phyloP scores from a whole-genome alignment of 306 rosid species.

The Sophora flavescens region DNA sequence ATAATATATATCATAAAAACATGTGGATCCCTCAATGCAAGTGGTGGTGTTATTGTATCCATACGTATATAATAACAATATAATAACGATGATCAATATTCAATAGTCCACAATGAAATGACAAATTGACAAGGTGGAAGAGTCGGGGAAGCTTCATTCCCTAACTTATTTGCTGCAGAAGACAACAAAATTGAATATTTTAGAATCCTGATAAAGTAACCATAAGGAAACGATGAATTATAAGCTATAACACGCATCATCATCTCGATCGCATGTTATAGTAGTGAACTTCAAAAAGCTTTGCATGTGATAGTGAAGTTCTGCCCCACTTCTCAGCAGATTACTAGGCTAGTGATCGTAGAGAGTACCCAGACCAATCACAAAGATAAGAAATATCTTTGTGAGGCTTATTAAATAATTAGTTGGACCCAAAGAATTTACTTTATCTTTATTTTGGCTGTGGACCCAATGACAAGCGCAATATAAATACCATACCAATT shows the following conservation, averaged over 20 bases:
- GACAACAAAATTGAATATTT: constrained; percentile 40
- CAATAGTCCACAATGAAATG: background rate
- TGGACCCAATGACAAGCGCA: constrained; percentile 22
- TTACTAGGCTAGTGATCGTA: background rate
- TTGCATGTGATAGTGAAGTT: background rate
- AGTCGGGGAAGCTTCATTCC: constrained; percentile 41
- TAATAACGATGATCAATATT: background rate
- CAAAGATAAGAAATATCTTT: background rate
- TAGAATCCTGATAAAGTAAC: constrained; percentile 9
- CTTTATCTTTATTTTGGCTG: constrained; percentile 2
- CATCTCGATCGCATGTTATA: constrained; percentile 21
- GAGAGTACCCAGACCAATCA: background rate
- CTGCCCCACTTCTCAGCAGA: background rate
- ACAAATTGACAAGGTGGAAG: constrained; percentile 3
- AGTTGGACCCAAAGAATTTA: background rate
- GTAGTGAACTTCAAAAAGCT: background rate
- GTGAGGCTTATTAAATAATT: background rate
- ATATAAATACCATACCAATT: background rate
- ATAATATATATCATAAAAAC: background rate
- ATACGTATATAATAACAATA: background rate
- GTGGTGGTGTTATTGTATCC: background rate
- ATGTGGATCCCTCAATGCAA: constrained; percentile 27
- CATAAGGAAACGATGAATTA: background rate
- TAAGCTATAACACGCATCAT: background rate
- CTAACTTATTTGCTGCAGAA: background rate